Percentiles rank a stretch among this genome's conserved stretches.
phyloP scores from a whole-genome alignment of 2,329 filamentous ascomycete species.

The Trematosphaeria pertusa region DNA sequence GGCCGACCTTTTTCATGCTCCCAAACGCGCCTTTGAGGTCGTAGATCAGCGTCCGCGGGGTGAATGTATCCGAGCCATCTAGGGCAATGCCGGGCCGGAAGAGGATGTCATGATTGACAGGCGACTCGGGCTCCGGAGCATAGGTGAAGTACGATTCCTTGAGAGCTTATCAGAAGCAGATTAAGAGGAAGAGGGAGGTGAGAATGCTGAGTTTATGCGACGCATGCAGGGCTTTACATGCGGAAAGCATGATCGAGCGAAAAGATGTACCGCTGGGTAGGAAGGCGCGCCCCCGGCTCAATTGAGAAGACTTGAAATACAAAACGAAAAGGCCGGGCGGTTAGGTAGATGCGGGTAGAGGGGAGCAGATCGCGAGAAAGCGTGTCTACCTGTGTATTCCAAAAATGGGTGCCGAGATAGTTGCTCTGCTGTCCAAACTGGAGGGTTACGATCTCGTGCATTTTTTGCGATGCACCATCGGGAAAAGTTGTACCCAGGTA shows the following conservation, averaged over 20 bases:
- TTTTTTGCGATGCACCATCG: conserved; percentile 50
- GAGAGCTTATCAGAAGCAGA: neutral
- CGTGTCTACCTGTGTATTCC: conserved; percentile 89
- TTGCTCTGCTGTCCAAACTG: conserved; percentile 94
- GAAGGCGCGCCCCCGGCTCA: too few relatives aligned
- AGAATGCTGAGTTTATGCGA: too few relatives aligned
- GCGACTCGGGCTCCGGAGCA: conserved; percentile 66
- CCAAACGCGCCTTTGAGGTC: conserved; percentile 95
- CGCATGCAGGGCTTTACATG: too few relatives aligned
- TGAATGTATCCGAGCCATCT: conserved; percentile 89
- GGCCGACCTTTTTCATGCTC: conserved; percentile 83
- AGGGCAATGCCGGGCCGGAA: conserved; percentile 83
- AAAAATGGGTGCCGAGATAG: conserved; percentile 94
- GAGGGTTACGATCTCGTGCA: conserved; percentile 95
- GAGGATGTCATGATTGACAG: conserved; percentile 83
- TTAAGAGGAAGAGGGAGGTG: conserved; percentile 6
- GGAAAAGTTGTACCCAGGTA: too few relatives aligned
- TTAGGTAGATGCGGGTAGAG: too few relatives aligned
- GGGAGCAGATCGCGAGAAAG: too few relatives aligned
- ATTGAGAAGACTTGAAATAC: too few relatives aligned
- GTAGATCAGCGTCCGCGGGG: conserved; percentile 89
- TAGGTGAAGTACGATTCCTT: conserved; percentile 99
- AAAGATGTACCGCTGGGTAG: too few relatives aligned
- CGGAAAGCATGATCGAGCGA: too few relatives aligned
- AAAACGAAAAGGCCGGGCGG: too few relatives aligned